These are phyloP conservation scores for Isabelozyma rhagii DNA, from an alignment of 805 yeast species.

Conservation along the genomic window DNA sequence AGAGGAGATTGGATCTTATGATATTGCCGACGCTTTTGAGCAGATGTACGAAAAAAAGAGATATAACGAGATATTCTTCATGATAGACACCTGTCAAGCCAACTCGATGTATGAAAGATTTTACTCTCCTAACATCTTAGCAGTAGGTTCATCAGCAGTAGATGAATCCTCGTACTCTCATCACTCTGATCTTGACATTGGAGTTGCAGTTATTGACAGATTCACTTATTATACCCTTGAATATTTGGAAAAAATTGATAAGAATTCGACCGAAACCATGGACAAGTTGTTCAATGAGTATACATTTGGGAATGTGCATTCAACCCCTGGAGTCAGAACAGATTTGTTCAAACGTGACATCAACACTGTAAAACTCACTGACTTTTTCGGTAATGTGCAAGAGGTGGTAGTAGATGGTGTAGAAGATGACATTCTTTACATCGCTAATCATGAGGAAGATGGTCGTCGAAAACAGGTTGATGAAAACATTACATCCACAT, in stretches of 20 bases:
- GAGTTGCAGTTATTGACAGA: conserved; percentile 96
- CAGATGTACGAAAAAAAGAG: conserved; percentile 96
- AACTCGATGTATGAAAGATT: conserved; percentile 94
- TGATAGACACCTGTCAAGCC: conserved; percentile 99
- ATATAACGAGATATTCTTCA: conserved; percentile 91
- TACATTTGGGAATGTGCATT: conserved; percentile 80
- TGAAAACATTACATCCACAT: not conserved
- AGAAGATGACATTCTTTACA: conserved; percentile 45
- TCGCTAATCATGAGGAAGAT: conserved; percentile 29
- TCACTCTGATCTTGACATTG: conserved; percentile 91
- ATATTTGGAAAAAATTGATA: conserved; percentile 77
- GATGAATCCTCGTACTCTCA: conserved; percentile 94
- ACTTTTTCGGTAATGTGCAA: conserved; percentile 92
- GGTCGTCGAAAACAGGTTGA: conserved; percentile 10
- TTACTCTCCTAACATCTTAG: conserved; percentile 86
- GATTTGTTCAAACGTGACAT: conserved; percentile 70
- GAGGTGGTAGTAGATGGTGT: conserved; percentile 62
- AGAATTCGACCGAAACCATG: conserved; percentile 69
- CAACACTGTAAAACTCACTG: conserved; percentile 74
- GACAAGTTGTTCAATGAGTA: conserved; percentile 83
- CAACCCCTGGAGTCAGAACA: conserved; percentile 88
- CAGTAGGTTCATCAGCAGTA: conserved; percentile 86
- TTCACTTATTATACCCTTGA: conserved; percentile 91
- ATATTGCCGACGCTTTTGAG: conserved; percentile 93
- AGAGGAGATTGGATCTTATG: conserved; percentile 93